Evolutionary conservation across 441 rosid genomes (phyloP).

Genomic region (Francoa sonchifolia): DNA sequence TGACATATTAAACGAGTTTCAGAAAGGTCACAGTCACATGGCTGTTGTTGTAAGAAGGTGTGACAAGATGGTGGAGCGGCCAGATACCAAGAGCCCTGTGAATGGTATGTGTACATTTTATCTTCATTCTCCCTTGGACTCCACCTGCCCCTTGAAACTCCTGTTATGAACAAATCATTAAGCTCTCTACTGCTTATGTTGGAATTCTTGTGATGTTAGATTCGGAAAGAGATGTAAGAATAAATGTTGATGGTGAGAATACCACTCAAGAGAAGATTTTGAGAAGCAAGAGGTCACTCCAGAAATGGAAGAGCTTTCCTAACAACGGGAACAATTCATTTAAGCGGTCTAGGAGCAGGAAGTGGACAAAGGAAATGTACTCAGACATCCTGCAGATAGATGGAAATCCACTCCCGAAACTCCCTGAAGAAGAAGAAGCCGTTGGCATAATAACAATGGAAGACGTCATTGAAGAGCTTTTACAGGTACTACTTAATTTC

Average conservation of each 20-base stretch:
- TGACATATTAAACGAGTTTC: slow-evolving; percentile 71
- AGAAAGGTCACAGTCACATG: slow-evolving; percentile 77
- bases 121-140: background rate
- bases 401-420: slow-evolving; percentile 48
- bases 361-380: slow-evolving; percentile 62
- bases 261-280: slow-evolving; percentile 37
- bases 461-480: slow-evolving; percentile 94
- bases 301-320: slow-evolving; percentile 85
- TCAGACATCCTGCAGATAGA: slow-evolving; percentile 59
- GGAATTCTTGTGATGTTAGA: slow-evolving; percentile 14
- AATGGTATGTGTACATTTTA: slow-evolving; percentile 25
- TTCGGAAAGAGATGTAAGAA: slow-evolving; percentile 35
- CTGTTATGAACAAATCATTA: background rate
- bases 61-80: slow-evolving; percentile 22
- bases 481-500: slow-evolving; percentile 41
- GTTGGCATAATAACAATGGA: slow-evolving; percentile 93
- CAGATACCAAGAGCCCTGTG: slow-evolving; percentile 15
- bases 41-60: slow-evolving; percentile 49
- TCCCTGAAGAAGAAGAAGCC: slow-evolving; percentile 68
- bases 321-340: slow-evolving; percentile 23
- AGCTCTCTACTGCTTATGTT: background rate
- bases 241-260: slow-evolving; percentile 53
- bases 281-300: slow-evolving; percentile 54
- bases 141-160: background rate
- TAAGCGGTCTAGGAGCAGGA: slow-evolving; percentile 43